phyloP scores from a whole-genome alignment of 257 asterid species.

The Vinca minor region DNA sequence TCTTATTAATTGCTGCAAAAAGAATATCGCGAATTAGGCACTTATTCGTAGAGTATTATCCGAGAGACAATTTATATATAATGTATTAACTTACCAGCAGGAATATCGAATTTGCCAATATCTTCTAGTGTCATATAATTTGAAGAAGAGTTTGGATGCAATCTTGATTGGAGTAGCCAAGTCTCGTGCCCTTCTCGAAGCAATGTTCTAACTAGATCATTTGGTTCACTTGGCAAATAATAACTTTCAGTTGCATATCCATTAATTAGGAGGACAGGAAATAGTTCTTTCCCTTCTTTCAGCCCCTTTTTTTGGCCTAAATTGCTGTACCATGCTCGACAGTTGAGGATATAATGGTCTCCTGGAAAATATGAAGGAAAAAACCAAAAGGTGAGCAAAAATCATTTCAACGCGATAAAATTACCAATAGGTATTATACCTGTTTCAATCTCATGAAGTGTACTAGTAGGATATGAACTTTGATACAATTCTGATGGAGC shows the following conservation, averaged over 20 bases:
- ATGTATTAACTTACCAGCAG: constrained; percentile 44
- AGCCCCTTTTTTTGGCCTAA: constrained; percentile 4
- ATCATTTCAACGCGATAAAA: not conserved
- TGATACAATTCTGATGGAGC: constrained; percentile 16
- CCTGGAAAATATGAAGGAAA: constrained; percentile 23
- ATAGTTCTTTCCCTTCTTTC: constrained; percentile 12
- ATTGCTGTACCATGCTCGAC: constrained; percentile 37
- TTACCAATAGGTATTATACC: too few relatives aligned
- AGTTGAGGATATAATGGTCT: constrained; percentile 27
- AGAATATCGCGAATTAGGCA: not conserved
- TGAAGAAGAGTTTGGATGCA: constrained; percentile 28
- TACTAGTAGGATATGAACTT: constrained; percentile 28
- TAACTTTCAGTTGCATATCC: constrained; percentile 51
- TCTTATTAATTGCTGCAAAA: constrained; percentile 36
- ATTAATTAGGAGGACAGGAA: constrained; percentile 40
- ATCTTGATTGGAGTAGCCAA: constrained; percentile 37
- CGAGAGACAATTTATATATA: not conserved
- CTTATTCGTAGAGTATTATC: not conserved
- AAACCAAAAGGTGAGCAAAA: not conserved
- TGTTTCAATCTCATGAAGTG: constrained; percentile 33
- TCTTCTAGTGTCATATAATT: constrained; percentile 34
- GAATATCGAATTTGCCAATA: constrained; percentile 42
- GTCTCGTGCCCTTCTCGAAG: constrained; percentile 38
- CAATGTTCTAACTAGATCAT: constrained; percentile 47
- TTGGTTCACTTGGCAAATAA: constrained; percentile 43